phyloP scores from a whole-genome alignment of 176 grass and related monocot species.

The Oryza glumipatula region DNA sequence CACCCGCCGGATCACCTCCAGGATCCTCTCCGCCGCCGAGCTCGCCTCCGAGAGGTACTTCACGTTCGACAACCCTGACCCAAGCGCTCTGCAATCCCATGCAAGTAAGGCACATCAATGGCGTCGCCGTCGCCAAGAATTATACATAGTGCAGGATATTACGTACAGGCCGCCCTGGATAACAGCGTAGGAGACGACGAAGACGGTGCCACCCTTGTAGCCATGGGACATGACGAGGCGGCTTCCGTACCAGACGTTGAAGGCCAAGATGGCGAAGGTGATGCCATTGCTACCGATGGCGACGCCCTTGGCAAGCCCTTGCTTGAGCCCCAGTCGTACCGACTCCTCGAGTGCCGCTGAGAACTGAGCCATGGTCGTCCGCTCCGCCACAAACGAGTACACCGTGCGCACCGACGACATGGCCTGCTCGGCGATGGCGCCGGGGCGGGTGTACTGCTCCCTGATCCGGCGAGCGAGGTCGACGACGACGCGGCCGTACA shows the following conservation, averaged over 20 bases:
- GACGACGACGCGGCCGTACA: conserved; percentile 82
- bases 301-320: no score
- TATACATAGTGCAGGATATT: no score
- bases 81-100: conserved; percentile 56
- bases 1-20: conserved; percentile 69
- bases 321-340: no score
- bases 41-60: conserved; percentile 93
- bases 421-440: conserved; percentile 79
- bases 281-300: no score
- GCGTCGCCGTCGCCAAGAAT: neutral
- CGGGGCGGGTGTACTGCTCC: conserved; percentile 71
- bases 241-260: no score
- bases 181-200: no score
- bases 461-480: conserved; percentile 71
- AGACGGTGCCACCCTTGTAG: no score
- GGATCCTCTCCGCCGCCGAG: conserved; percentile 65
- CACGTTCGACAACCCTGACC: conserved; percentile 83
- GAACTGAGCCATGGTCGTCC: conserved; percentile 48
- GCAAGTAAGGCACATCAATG: neutral
- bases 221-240: no score
- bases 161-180: no score
- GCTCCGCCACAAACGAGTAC: conserved; percentile 85
- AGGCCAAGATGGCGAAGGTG: no score
- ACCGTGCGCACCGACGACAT: conserved; percentile 85
- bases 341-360: no score